Evolutionary conservation across 306 rosid species (phyloP).

Genomic region (Rosa persica): DNA sequence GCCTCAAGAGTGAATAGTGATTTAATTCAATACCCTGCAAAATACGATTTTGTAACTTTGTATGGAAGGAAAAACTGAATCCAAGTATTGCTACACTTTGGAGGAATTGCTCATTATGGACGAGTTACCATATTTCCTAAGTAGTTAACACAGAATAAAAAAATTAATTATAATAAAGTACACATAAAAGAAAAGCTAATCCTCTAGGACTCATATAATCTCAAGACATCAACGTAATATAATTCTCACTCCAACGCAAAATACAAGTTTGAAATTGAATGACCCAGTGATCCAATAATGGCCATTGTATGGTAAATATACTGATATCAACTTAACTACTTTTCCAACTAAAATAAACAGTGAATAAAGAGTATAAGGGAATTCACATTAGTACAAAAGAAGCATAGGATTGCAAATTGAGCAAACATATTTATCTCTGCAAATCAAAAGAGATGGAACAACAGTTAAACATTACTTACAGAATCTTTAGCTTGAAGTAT

Average conservation of each 20-base stretch:
- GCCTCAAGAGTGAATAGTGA: neutral
- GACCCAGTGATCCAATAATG: neutral
- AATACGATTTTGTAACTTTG: neutral
- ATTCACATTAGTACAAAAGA: neutral
- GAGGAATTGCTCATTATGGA: neutral
- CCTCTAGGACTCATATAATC: neutral
- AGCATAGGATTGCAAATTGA: neutral
- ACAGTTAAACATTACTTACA: slow-evolving; percentile 44
- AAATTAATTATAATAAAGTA: neutral
- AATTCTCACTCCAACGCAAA: neutral
- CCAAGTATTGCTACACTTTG: neutral
- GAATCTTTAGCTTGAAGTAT: slow-evolving; percentile 68
- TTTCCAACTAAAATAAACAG: neutral
- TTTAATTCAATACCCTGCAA: neutral
- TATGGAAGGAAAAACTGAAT: slow-evolving; percentile 4
- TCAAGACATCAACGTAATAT: no score
- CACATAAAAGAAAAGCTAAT: neutral
- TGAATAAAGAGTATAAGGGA: neutral
- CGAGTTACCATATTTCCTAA: neutral
- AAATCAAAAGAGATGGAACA: neutral
- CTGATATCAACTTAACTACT: neutral
- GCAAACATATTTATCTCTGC: no score
- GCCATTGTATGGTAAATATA: no score
- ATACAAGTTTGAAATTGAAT: neutral
- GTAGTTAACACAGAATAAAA: no score